Conservation (phyloP, 208 protist genomes). For the Zelonia costaricensis region DNA sequence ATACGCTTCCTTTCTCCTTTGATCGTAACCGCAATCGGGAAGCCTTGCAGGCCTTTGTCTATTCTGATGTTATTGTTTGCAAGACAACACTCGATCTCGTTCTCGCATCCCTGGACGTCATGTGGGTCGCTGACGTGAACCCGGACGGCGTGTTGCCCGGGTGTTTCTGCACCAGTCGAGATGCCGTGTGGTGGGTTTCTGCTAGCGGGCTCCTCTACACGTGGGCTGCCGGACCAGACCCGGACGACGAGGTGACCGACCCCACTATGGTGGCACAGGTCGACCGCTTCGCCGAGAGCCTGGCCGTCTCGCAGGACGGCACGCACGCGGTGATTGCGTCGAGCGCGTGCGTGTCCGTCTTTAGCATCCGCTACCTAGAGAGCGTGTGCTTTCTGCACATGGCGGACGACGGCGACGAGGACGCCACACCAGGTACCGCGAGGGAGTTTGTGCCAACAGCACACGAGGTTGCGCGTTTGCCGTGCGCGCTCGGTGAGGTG, state of each 20-base stretch:
- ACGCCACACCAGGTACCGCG: background rate
- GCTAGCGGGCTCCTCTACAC: conserved; percentile 18
- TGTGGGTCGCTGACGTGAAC: conserved; percentile 21
- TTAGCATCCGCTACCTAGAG: background rate
- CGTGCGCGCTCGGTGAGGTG: conserved; percentile 8
- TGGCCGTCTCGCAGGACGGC: conserved; percentile 7
- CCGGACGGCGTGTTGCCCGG: conserved; percentile 11
- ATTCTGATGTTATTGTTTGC: too few species aligned
- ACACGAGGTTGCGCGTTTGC: conserved; percentile 2
- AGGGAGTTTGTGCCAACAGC: conserved; percentile 5
- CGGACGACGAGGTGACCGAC: conserved; percentile 5
- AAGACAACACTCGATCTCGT: too few species aligned
- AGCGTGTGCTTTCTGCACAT: conserved; percentile 9
- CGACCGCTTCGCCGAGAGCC: conserved; percentile 8
- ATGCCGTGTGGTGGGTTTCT: conserved; percentile 31
- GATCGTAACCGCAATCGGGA: too few species aligned
- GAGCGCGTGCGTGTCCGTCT: conserved; percentile 2
- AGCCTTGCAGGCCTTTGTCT: too few species aligned
- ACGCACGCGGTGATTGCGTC: conserved; percentile 1
- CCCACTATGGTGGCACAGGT: conserved; percentile 19
- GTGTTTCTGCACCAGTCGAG: conserved; percentile 16
- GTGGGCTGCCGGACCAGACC: background rate
- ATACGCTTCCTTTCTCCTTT: too few species aligned
- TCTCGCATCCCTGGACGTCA: too few species aligned
- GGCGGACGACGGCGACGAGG: background rate